Base-by-base conservation (phyloP, 2,329 filamentous ascomycete species). In the Phaeosphaeriaceae sp. region DNA sequence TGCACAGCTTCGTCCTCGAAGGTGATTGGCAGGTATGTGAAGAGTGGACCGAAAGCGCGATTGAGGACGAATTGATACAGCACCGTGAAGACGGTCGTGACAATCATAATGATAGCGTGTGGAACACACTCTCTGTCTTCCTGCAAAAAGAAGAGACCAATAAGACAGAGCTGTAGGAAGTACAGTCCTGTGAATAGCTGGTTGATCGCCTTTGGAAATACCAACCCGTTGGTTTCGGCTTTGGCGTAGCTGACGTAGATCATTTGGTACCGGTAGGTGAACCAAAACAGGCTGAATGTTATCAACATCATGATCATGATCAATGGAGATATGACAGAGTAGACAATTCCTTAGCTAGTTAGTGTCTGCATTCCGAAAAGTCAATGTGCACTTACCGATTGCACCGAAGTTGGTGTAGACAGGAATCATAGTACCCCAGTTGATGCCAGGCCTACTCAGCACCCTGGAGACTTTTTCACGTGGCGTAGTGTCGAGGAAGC, bases 331-430 rank as follows among this genome's bases (percentile, higher is more conserved):
- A 98, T 89, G 56, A 98, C 86, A 41, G 88, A 91, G 78, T 98
- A 99, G 41, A 98, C 89, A 44, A 97, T 77, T 1, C 88, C 82
- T 83, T 48, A 24, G 41, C 7, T 10, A 46, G 53, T 68, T 62
- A 63, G 57, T 47, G 55, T n/a, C 15, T 31, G 21, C 50, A 13
- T 6, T 22, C 20, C 19, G 56, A 61, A 19, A 25, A 15, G 19
- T 33, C 21, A 9, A 13, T 7, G 4, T 21, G 7, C 19, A 47
- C 77, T 76, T 79, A 81, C 85, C 93, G 67, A 99, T 98, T 63
- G 92, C 96, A 45, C 93, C 95, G 68, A 99, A 91, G 73, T 97
- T 97, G 54, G 95, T 97, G 77, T 98, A 99, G 0, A 97, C 89
- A 0, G 95, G 95, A 76, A 98, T 99, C 81, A 96, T 94, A 0